These are phyloP conservation scores for Fraxinus greggii DNA, from an alignment of 305 asterid genomes.

Conservation along the genomic window DNA sequence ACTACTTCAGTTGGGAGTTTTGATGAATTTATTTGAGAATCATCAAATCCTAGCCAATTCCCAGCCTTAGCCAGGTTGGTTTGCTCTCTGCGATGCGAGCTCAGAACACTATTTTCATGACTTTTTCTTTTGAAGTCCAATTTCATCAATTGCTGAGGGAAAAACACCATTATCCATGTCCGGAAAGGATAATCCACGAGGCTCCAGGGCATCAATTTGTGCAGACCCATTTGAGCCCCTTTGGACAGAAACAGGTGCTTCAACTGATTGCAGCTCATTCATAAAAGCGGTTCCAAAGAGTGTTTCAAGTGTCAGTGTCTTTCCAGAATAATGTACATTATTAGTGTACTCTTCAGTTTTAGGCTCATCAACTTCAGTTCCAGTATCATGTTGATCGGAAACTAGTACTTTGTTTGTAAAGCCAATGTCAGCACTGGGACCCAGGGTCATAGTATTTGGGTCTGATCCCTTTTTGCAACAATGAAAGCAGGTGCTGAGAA, in stretches of 20 bases:
- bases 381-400: constrained; percentile 36
- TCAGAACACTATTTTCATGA: constrained; percentile 28
- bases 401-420: constrained; percentile 30
- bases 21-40: constrained; percentile 38
- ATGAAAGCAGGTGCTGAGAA: constrained; percentile 78
- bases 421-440: constrained; percentile 29
- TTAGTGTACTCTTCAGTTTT: constrained; percentile 42
- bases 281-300: constrained; percentile 95
- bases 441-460: constrained; percentile 23
- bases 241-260: constrained; percentile 87
- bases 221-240: constrained; percentile 56
- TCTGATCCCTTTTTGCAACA: constrained; percentile 69
- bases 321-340: constrained; percentile 33
- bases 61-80: constrained; percentile 41
- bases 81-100: constrained; percentile 43
- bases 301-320: constrained; percentile 69
- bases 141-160: constrained; percentile 36
- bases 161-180: constrained; percentile 37
- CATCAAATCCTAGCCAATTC: constrained; percentile 57
- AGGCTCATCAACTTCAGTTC: constrained; percentile 33
- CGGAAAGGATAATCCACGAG: constrained; percentile 47
- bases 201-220: constrained; percentile 37
- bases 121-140: constrained; percentile 34
- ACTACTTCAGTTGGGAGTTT: constrained; percentile 37
- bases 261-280: constrained; percentile 81